A percentile compares a stretch with the other conserved stretches of the same genome.
phyloP scores from a whole-genome alignment of 176 grass and related monocot genomes.

The Carex kokanica region DNA sequence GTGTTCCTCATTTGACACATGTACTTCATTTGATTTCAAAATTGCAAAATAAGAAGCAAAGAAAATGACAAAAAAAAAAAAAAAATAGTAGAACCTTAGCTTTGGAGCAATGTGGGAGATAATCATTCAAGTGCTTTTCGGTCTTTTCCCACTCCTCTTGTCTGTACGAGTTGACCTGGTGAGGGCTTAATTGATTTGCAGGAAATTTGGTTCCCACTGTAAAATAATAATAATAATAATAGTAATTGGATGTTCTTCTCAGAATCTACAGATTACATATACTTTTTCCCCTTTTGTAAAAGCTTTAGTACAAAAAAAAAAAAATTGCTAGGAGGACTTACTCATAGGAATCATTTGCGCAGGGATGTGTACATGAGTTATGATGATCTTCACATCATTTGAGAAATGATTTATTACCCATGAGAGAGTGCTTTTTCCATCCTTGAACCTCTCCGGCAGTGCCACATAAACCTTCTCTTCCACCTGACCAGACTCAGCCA shows the following conservation, averaged over 20 bases:
- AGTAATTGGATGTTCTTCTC: background rate
- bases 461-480: constrained; percentile 57
- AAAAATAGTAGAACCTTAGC: background rate
- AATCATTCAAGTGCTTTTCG: constrained; percentile 5
- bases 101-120: background rate
- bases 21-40: background rate
- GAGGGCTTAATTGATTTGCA: constrained; percentile 6
- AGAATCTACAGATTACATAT: background rate
- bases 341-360: constrained; percentile 71
- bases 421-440: constrained; percentile 42
- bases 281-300: background rate
- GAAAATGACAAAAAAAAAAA: background rate
- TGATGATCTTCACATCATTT: constrained; percentile 36
- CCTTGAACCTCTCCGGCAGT: constrained; percentile 42
- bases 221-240: too few relatives aligned
- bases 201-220: constrained; percentile 8
- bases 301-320: background rate
- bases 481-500: background rate
- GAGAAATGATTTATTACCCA: constrained; percentile 45
- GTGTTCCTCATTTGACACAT: background rate
- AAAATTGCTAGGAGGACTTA: constrained; percentile 29
- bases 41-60: background rate
- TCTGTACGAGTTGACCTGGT: background rate
- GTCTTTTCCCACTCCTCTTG: constrained; percentile 2
- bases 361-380: constrained; percentile 67